Conservation (phyloP, 257 asterid species). For the Echites panduratus region DNA sequence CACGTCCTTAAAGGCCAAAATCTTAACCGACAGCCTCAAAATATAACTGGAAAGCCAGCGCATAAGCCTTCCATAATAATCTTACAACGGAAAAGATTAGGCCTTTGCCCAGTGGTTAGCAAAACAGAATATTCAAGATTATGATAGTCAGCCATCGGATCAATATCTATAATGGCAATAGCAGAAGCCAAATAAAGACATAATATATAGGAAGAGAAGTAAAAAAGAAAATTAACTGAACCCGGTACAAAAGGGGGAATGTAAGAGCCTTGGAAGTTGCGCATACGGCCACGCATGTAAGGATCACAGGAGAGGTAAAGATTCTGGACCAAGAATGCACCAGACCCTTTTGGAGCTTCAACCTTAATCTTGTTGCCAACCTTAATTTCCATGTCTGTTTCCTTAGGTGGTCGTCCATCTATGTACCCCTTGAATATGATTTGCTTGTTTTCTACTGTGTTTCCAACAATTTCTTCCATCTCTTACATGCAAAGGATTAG, state of each 20-base stretch:
- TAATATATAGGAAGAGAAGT: not conserved
- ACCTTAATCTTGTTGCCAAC: slow-evolving; percentile 46
- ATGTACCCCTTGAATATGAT: slow-evolving; percentile 65
- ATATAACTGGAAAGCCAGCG: not conserved
- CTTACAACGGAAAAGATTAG: not conserved
- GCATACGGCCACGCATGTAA: slow-evolving; percentile 88
- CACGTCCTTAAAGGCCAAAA: not conserved
- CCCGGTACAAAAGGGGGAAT: slow-evolving; percentile 73
- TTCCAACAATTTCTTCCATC: slow-evolving; percentile 8
- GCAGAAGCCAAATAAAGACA: not conserved
- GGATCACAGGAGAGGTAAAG: slow-evolving; percentile 93
- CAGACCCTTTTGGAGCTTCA: slow-evolving; percentile 61
- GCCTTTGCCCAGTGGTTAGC: not conserved
- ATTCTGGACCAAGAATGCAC: slow-evolving; percentile 61
- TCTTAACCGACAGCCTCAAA: too few species aligned
- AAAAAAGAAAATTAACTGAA: slow-evolving; percentile 38
- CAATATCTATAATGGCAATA: not conserved
- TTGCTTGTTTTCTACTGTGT: slow-evolving; percentile 58
- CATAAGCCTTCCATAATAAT: not conserved
- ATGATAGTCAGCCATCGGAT: too few species aligned
- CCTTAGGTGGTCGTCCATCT: slow-evolving; percentile 51
- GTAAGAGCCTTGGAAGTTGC: slow-evolving; percentile 67
- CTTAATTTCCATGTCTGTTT: slow-evolving; percentile 68
- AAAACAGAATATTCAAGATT: not conserved
- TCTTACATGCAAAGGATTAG: not conserved